Evolutionary conservation across 2,329 filamentous ascomycete genomes (phyloP), one percentile per base, ranked within the genome.

Genomic region (Aspergillus brasiliensis): DNA sequence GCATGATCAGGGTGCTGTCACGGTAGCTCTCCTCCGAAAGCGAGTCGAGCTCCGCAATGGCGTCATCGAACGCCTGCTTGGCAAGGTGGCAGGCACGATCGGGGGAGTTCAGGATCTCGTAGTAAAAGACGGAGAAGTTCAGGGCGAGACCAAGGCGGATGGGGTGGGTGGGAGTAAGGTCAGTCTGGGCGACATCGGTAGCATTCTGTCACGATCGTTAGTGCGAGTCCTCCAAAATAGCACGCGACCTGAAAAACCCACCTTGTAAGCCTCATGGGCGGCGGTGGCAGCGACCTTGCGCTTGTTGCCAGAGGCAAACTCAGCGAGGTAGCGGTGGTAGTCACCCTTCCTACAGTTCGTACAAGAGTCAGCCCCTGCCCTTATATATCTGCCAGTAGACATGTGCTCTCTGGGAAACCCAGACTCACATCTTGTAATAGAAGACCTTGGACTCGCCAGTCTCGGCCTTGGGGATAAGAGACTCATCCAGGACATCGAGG

Each of bases 41-140:
- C 54, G 92, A 96, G 85, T 98, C 94, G 72, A 98, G 92, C 88
- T 98, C 93, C 75, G 94, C 94, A 79, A 98, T 97, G 75, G 94
- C 94, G 80, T 97, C 94, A 78, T 98, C 94, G 76, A 98, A 98
- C 53, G 95, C 94, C 85, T 98, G 94, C 88, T 98, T 98, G 81
- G 94, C 94, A 69, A 98, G 88, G 79, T 98, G 94, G 88, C 94
- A 98, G 76, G 94, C 94, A 77, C 91, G 92, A 82, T 97, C 93
- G 75, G 93, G 94, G 37, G 93, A 96, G 89, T 97, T 98, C 77
- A 97, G 85, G 79, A 97, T 97, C 87, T 97, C 95, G 82, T 97
- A 97, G 88, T 97, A 97, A 86, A 97, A 97, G 75, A 97, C 94
- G 67, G 93, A 97, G 88, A 98, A 97, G 90, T 97, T 98, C 72